phyloP scores from a whole-genome alignment of 2,329 filamentous ascomycete species.

The Penicillium janthinellum region DNA sequence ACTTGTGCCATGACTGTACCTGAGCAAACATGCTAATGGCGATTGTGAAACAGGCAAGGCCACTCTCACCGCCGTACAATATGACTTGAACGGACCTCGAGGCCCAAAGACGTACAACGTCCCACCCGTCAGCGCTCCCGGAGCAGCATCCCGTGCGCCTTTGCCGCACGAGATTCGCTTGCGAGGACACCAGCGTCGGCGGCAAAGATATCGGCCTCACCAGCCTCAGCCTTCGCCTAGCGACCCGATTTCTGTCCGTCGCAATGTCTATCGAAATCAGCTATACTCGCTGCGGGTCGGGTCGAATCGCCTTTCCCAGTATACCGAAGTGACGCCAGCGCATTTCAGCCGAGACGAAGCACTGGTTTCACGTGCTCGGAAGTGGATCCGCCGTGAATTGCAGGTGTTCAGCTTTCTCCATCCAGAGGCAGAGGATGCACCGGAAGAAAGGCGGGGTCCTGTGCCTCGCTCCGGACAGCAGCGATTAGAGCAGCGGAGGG shows the following conservation, averaged over 20 bases:
- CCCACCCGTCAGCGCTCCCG: slow-evolving; percentile 30
- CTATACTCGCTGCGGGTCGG: slow-evolving; percentile 82
- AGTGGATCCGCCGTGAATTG: slow-evolving; percentile 81
- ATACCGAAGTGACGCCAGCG: slow-evolving; percentile 70
- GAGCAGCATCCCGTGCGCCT: slow-evolving; percentile 15
- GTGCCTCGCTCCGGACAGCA: slow-evolving; percentile 33
- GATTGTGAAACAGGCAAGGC: slow-evolving; percentile 49
- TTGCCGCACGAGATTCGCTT: slow-evolving; percentile 5
- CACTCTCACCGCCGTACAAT: slow-evolving; percentile 62
- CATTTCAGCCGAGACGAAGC: slow-evolving; percentile 65
- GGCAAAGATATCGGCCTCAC: slow-evolving; percentile 25
- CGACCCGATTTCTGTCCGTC: slow-evolving; percentile 61
- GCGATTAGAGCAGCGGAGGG: slow-evolving; percentile 48
- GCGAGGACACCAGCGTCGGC: slow-evolving; percentile 18
- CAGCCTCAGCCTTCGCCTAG: slow-evolving; percentile 34
- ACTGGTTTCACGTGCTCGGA: slow-evolving; percentile 73
- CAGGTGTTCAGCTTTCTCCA: slow-evolving; percentile 77
- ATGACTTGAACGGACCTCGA: slow-evolving; percentile 60
- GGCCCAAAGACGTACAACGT: slow-evolving; percentile 62
- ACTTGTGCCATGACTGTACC: background rate
- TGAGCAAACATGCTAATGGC: background rate
- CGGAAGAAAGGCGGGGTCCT: slow-evolving; percentile 15
- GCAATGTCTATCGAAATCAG: slow-evolving; percentile 70
- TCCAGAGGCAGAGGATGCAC: slow-evolving; percentile 32
- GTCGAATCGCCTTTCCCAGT: slow-evolving; percentile 74